These are phyloP conservation scores for Aeminium ludgeri DNA, from an alignment of 495 filamentous ascomycete genomes.

Conservation along the genomic window DNA sequence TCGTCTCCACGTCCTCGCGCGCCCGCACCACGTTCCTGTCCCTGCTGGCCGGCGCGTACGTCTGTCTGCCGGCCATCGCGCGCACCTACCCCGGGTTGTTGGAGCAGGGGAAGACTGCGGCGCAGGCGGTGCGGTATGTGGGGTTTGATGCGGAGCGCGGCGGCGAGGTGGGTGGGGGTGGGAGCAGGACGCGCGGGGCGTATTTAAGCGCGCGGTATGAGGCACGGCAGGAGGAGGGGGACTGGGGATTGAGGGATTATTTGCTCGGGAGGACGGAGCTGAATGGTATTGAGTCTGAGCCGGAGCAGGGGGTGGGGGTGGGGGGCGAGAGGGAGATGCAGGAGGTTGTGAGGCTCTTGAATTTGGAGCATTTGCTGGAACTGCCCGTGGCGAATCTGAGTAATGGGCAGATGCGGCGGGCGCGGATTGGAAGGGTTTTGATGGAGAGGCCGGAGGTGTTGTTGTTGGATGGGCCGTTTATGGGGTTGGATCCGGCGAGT, in stretches of 20 bases:
- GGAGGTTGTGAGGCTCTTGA: slow-evolving; percentile 47
- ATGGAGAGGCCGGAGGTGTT: slow-evolving; percentile 63
- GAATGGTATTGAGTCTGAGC: slow-evolving; percentile 51
- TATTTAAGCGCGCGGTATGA: slow-evolving; percentile 92
- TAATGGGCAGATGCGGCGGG: slow-evolving; percentile 79
- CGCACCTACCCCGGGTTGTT: slow-evolving; percentile 62
- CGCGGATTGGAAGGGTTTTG: slow-evolving; percentile 73
- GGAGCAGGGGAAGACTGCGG: slow-evolving; percentile 40
- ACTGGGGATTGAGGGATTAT: slow-evolving; percentile 68
- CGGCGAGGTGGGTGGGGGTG: slow-evolving; percentile 33
- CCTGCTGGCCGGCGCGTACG: slow-evolving; percentile 52
- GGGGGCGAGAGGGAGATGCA: slow-evolving; percentile 34
- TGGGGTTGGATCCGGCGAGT: slow-evolving; percentile 83
- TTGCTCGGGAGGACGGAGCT: slow-evolving; percentile 60
- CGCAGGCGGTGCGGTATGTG: slow-evolving; percentile 60
- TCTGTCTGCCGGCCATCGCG: slow-evolving; percentile 54
- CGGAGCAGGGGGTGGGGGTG: slow-evolving; percentile 26
- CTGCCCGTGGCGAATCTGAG: slow-evolving; percentile 78
- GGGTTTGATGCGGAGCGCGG: slow-evolving; percentile 46
- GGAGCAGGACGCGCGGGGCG: slow-evolving; percentile 46
- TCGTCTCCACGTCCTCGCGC: slow-evolving; percentile 53
- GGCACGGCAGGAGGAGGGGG: slow-evolving; percentile 65
- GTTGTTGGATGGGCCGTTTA: slow-evolving; percentile 87
- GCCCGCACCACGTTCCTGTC: slow-evolving; percentile 65
- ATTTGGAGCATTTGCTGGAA: slow-evolving; percentile 44